Percentiles rank a stretch among this genome's conserved stretches.
Evolutionary conservation across 1,284 basidiomycete genomes (phyloP).

Genomic region (Ustilago sp.): DNA sequence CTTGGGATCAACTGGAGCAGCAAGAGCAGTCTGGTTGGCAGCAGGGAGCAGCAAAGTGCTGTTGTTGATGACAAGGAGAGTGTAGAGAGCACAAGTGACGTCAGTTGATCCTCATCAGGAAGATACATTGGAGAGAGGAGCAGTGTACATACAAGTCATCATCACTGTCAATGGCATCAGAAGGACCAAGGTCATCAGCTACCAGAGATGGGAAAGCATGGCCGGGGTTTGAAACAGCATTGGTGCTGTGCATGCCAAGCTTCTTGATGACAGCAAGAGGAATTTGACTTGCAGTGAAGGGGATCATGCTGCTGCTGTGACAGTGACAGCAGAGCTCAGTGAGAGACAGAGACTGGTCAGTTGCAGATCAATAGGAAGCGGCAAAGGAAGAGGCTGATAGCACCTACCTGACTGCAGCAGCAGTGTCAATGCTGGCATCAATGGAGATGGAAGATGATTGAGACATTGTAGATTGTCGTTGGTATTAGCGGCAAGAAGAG

Average conservation of each 20-base stretch:
- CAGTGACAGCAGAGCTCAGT: neutral
- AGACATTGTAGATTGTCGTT: no score
- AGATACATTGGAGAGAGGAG: neutral
- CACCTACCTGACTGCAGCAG: no score
- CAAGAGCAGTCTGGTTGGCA: no score
- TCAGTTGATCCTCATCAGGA: conserved; percentile 2
- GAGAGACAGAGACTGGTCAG: neutral
- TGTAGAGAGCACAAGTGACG: no score
- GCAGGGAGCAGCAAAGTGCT: no score
- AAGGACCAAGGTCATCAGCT: conserved; percentile 8
- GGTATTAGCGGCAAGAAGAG: no score
- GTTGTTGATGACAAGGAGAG: no score
- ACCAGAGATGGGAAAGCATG: neutral
- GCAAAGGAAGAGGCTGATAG: no score
- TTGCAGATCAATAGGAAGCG: neutral
- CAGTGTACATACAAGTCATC: conserved; percentile 1
- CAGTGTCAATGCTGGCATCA: no score
- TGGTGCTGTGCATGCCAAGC: conserved; percentile 1
- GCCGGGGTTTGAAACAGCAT: neutral
- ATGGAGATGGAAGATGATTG: no score
- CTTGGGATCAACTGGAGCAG: no score
- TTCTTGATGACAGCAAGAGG: conserved; percentile 5
- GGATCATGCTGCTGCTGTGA: conserved; percentile 1
- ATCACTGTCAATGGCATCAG: neutral
- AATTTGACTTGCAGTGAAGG: neutral